These are phyloP conservation scores for Cladosporium sp. DNA, from an alignment of 2,329 filamentous ascomycete genomes.

Conservation along the genomic window DNA sequence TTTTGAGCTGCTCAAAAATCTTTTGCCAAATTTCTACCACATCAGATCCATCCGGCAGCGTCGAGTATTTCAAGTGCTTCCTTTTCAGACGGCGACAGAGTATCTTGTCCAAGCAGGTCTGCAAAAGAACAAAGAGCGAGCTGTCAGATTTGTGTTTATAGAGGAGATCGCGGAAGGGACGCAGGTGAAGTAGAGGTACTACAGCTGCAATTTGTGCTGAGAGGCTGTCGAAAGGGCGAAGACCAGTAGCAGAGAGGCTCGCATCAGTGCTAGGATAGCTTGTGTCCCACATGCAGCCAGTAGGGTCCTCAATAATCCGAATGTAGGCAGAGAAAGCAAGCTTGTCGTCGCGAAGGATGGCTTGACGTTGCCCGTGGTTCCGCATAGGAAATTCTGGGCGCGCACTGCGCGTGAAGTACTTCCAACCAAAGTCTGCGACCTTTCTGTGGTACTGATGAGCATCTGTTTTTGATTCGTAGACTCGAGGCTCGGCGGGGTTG, in stretches of 20 bases:
- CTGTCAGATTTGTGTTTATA: constrained; percentile 34
- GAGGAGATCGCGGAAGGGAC: constrained; percentile 54
- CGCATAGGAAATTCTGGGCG: constrained; percentile 55
- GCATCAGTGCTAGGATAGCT: constrained; percentile 34
- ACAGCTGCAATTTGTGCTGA: constrained; percentile 45
- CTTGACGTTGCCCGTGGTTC: constrained; percentile 53
- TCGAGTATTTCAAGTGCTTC: constrained; percentile 4
- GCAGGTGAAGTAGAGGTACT: constrained; percentile 54
- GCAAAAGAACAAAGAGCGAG: constrained; percentile 8
- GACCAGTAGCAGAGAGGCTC: constrained; percentile 52
- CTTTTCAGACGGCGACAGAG: constrained; percentile 14
- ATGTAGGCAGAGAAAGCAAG: constrained; percentile 59
- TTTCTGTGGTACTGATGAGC: constrained; percentile 56
- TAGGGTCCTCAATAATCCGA: constrained; percentile 56
- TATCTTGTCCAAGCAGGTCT: constrained; percentile 26
- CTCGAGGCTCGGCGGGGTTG: constrained; percentile 58
- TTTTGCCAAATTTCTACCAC: constrained; percentile 22
- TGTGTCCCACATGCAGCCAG: constrained; percentile 54
- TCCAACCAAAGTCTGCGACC: constrained; percentile 60
- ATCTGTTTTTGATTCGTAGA: constrained; percentile 52
- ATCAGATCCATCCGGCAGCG: constrained; percentile 17
- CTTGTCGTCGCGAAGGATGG: constrained; percentile 56
- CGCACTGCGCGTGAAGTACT: constrained; percentile 52
- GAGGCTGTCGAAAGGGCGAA: constrained; percentile 42
- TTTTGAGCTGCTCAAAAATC: constrained; percentile 13